Conservation (phyloP, 306 rosid genomes). For the Acmispon strigosus region DNA sequence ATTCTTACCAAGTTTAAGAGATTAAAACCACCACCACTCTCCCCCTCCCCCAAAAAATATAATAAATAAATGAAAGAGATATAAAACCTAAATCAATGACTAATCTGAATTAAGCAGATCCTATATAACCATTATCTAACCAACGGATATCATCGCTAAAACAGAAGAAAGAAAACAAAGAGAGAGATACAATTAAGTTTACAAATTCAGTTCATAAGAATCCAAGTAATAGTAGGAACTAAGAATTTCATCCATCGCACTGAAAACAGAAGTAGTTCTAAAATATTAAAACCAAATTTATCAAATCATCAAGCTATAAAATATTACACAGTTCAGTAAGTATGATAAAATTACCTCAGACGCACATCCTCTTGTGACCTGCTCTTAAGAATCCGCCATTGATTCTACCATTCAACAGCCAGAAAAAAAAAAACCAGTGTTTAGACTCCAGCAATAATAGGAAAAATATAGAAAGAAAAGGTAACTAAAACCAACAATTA, state of each 20-base stretch:
- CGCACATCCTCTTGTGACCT: constrained; percentile 50
- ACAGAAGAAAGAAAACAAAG: no score
- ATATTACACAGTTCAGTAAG: background rate
- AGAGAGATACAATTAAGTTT: background rate
- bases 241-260: constrained; percentile 18
- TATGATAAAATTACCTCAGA: constrained; percentile 61
- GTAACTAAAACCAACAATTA: constrained; percentile 31
- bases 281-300: constrained; percentile 25
- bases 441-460: constrained; percentile 20
- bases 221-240: constrained; percentile 8
- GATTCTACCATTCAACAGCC: constrained; percentile 36
- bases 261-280: constrained; percentile 1
- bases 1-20: background rate
- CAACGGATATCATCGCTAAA: no score
- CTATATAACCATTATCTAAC: constrained; percentile 24
- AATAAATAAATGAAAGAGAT: background rate
- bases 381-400: constrained; percentile 36
- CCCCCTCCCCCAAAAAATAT: background rate
- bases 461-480: background rate
- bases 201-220: constrained; percentile 15
- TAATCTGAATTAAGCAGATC: constrained; percentile 48
- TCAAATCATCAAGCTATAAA: constrained; percentile 26
- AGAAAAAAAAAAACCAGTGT: constrained; percentile 14
- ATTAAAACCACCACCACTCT: background rate
- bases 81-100: background rate